Percentiles rank a stretch among this genome's conserved stretches.
Conservation (phyloP, 2,329 filamentous ascomycete species). For the Pseudogymnoascus sp. region DNA sequence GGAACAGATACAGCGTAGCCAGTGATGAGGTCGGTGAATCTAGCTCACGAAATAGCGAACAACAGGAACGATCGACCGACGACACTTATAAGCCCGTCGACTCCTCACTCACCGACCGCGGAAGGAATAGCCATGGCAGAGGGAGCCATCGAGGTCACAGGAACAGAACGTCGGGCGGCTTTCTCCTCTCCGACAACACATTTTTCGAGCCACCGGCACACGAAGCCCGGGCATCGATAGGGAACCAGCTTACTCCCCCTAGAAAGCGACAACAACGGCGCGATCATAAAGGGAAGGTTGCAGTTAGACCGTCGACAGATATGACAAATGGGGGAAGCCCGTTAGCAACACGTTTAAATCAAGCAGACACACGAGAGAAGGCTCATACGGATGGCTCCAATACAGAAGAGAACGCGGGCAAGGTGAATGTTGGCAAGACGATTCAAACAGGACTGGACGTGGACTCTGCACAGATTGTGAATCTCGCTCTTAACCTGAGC, state of each 20-base stretch:
- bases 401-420: constrained; percentile 6
- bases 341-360: constrained; percentile 19
- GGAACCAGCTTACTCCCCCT: constrained; percentile 9
- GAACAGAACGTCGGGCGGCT: constrained; percentile 23
- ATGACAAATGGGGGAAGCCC: constrained; percentile 21
- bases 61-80: background rate
- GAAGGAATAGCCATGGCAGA: constrained; percentile 16
- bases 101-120: background rate
- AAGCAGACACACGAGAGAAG: constrained; percentile 7
- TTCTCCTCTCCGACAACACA: constrained; percentile 22
- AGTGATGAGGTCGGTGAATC: background rate
- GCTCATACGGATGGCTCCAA: background rate
- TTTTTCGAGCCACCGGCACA: constrained; percentile 17
- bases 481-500: constrained; percentile 81
- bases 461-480: constrained; percentile 83
- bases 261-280: constrained; percentile 16
- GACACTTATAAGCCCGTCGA: background rate
- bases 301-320: constrained; percentile 17
- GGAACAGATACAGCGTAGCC: background rate
- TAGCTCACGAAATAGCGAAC: background rate
- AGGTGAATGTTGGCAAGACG: constrained; percentile 9
- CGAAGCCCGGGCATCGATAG: background rate
- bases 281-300: constrained; percentile 22
- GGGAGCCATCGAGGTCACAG: constrained; percentile 22
- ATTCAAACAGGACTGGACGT: constrained; percentile 43